Conservation (phyloP, 1,139 yeast species). For the Candida labiduridarum region DNA sequence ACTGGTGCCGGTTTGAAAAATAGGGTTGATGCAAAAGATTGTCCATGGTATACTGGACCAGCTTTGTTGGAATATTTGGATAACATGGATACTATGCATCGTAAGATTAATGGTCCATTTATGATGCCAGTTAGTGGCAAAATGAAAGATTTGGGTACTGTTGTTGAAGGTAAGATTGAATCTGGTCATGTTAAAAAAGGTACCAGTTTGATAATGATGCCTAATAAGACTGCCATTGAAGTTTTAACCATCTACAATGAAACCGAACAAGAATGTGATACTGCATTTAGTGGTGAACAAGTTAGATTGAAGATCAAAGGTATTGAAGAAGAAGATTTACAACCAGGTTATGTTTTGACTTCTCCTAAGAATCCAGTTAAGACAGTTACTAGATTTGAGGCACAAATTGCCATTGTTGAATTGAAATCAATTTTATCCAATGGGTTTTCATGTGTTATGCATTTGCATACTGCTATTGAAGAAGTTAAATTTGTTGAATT, state of each 20-base stretch:
- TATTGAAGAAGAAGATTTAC: constrained; percentile 94
- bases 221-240: constrained; percentile 82
- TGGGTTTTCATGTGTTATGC: constrained; percentile 98
- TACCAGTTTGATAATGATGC: constrained; percentile 80
- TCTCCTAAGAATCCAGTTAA: constrained; percentile 87
- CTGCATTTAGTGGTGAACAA: constrained; percentile 95
- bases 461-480: constrained; percentile 96
- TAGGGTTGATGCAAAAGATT: constrained; percentile 65
- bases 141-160: constrained; percentile 95
- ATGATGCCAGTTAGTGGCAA: constrained; percentile 95
- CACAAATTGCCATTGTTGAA: constrained; percentile 96
- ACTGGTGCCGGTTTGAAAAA: constrained; percentile 97
- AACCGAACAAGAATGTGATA: constrained; percentile 91
- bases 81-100: constrained; percentile 74
- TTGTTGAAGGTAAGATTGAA: constrained; percentile 97
- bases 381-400: constrained; percentile 88
- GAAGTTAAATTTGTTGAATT: constrained; percentile 83
- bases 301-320: constrained; percentile 92
- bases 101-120: constrained; percentile 91
- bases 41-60: constrained; percentile 96
- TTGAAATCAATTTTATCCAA: constrained; percentile 90
- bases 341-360: constrained; percentile 88
- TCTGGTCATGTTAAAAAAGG: constrained; percentile 90
- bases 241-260: constrained; percentile 87
- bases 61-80: constrained; percentile 89